Evolutionary conservation across 495 filamentous ascomycete genomes (phyloP).

Genomic region (Sabuloglossum arenarium): DNA sequence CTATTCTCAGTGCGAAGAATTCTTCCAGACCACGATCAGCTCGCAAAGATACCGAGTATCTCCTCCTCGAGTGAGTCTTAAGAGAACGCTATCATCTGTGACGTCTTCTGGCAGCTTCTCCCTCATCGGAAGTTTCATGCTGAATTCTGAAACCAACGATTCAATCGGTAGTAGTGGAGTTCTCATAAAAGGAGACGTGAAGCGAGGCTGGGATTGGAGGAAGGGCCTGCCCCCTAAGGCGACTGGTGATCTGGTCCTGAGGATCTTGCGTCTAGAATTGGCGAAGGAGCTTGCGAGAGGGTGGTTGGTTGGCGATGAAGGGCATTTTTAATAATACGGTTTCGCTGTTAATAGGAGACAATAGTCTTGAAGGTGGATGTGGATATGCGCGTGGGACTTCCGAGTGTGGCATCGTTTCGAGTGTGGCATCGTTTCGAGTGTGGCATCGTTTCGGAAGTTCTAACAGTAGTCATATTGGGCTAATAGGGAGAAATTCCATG

Average conservation of each 20-base stretch:
- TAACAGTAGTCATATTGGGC: no score
- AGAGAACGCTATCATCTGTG: conserved; percentile 36
- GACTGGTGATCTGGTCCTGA: conserved; percentile 44
- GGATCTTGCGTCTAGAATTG: conserved; percentile 49
- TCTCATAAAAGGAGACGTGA: conserved; percentile 23
- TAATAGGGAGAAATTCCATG: no score
- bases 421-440: no score
- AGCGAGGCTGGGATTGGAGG: conserved; percentile 78
- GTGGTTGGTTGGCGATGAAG: no score
- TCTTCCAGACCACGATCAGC: conserved; percentile 1
- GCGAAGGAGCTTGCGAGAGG: conserved; percentile 47
- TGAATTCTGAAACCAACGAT: conserved; percentile 36
- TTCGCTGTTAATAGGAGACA: no score
- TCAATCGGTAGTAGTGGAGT: conserved; percentile 31
- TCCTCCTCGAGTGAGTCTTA: conserved; percentile 41
- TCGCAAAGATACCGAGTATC: conserved; percentile 12
- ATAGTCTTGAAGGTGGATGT: no score
- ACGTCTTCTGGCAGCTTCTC: conserved; percentile 33
- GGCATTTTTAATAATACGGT: no score
- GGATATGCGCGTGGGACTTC: no score
- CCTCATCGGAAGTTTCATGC: conserved; percentile 50
- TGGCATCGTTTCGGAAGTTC: no score
- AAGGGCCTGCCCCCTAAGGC: conserved; percentile 32
- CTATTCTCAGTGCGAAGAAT: conserved; percentile 24
- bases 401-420: no score